These are phyloP conservation scores for Macrolepiota albuminosa DNA, from an alignment of 768 basidiomycete genomes.

Conservation along the genomic window DNA sequence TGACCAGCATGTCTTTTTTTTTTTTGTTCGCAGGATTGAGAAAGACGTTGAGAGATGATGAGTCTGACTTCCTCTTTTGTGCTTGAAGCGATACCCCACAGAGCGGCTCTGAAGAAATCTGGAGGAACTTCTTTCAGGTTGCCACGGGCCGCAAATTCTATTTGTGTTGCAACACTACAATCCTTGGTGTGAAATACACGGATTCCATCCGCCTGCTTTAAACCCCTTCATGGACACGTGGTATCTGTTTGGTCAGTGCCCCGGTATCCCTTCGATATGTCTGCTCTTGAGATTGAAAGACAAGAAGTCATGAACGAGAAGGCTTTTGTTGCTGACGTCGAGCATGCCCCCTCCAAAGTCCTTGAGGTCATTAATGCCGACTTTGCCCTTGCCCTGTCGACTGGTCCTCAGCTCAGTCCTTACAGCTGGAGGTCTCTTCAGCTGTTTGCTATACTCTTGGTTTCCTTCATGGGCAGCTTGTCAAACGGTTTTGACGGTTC, in stretches of 20 bases:
- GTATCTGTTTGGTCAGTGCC: neutral
- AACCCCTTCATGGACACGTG: neutral
- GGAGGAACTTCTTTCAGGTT: neutral
- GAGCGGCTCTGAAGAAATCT: neutral
- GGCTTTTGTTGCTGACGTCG: neutral
- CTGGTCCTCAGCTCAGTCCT: slow-evolving; percentile 36
- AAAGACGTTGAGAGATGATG: neutral
- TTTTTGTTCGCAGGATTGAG: neutral
- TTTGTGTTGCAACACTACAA: neutral
- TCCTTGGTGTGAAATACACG: neutral
- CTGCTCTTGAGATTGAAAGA: slow-evolving; percentile 14
- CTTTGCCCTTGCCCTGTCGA: slow-evolving; percentile 39
- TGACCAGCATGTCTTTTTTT: neutral
- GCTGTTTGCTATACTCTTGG: slow-evolving; percentile 35
- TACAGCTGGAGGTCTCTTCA: slow-evolving; percentile 33
- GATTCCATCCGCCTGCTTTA: neutral
- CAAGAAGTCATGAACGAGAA: slow-evolving; percentile 11
- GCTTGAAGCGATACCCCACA: neutral
- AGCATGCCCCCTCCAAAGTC: slow-evolving; percentile 13
- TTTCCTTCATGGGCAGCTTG: slow-evolving; percentile 41
- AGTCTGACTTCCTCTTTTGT: neutral
- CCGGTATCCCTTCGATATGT: slow-evolving; percentile 9
- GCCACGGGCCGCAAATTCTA: neutral
- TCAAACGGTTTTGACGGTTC: slow-evolving; percentile 46
- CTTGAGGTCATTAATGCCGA: slow-evolving; percentile 33